Percentiles rank a stretch among this genome's conserved stretches.
Evolutionary conservation across 2,329 filamentous ascomycete species (phyloP).

Genomic region (Colletotrichum australisinense): DNA sequence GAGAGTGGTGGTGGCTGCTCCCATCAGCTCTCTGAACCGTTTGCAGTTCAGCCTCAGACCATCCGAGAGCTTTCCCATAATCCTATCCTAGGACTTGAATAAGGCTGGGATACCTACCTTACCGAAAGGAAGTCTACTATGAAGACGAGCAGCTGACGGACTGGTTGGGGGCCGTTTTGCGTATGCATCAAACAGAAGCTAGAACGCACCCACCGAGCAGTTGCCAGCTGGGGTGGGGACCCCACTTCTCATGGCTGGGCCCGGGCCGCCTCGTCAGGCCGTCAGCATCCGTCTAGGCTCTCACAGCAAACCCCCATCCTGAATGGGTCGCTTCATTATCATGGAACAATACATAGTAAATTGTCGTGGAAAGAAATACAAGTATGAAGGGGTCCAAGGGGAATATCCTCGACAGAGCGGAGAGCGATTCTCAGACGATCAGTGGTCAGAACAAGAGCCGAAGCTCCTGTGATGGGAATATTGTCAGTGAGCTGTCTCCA

Average conservation of each 20-base stretch:
- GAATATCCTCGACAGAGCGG: neutral
- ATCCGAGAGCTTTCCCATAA: neutral
- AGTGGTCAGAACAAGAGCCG: slow-evolving; percentile 1
- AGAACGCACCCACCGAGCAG: neutral
- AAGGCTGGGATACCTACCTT: no score
- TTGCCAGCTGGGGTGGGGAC: neutral
- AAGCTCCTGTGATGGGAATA: neutral
- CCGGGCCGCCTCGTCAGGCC: slow-evolving; percentile 7
- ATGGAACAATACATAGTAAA: neutral
- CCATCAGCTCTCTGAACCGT: neutral
- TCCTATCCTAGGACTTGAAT: neutral
- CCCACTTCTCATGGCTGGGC: slow-evolving; percentile 11
- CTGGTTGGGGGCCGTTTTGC: neutral
- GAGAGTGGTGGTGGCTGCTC: no score
- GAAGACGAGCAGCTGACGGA: neutral
- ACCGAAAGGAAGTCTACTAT: no score
- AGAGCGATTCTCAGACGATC: neutral
- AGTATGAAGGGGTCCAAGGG: neutral
- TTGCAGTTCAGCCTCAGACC: neutral
- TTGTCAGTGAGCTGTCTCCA: slow-evolving; percentile 4
- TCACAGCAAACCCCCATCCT: neutral
- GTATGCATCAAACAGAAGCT: no score
- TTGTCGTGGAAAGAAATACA: neutral
- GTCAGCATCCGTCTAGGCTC: neutral
- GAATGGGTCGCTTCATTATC: neutral